Evolutionary conservation across 345 rosid genomes (phyloP).

Genomic region (Eucalyptus regnans): DNA sequence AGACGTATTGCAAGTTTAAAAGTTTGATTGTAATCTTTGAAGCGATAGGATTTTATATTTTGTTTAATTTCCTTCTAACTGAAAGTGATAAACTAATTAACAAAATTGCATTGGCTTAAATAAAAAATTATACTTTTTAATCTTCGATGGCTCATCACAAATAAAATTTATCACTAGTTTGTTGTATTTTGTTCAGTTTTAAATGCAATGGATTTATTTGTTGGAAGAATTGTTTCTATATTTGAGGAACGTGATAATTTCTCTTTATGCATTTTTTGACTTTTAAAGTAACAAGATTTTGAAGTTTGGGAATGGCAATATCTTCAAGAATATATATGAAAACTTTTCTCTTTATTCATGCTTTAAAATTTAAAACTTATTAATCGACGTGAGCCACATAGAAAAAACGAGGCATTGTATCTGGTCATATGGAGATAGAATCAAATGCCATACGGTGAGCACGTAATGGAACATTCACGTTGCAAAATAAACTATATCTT

Average conservation of each 20-base stretch:
- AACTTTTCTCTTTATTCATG: background rate
- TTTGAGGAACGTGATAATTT: background rate
- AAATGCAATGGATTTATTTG: background rate
- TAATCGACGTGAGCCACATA: background rate
- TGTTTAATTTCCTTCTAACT: no score
- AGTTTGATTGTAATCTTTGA: no score
- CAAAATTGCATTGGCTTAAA: no score
- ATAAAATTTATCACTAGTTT: no score
- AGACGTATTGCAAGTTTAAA: no score
- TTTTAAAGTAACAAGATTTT: background rate
- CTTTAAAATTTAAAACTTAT: background rate
- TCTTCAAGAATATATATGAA: background rate
- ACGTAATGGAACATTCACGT: background rate
- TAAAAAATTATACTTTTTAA: no score
- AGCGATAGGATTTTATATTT: no score
- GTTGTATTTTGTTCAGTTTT: background rate
- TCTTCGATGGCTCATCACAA: no score
- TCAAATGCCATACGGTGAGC: background rate
- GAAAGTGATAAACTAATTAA: no score
- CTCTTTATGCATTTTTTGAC: background rate
- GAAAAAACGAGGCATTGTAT: background rate
- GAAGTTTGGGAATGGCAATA: background rate
- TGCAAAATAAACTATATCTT: background rate
- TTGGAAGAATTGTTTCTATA: background rate
- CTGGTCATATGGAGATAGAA: background rate